Percentiles rank a stretch among this genome's conserved stretches.
These are phyloP conservation scores for Aspergillus novoparasiticus DNA, from an alignment of 2,329 filamentous ascomycete genomes.

Conservation along the genomic window DNA sequence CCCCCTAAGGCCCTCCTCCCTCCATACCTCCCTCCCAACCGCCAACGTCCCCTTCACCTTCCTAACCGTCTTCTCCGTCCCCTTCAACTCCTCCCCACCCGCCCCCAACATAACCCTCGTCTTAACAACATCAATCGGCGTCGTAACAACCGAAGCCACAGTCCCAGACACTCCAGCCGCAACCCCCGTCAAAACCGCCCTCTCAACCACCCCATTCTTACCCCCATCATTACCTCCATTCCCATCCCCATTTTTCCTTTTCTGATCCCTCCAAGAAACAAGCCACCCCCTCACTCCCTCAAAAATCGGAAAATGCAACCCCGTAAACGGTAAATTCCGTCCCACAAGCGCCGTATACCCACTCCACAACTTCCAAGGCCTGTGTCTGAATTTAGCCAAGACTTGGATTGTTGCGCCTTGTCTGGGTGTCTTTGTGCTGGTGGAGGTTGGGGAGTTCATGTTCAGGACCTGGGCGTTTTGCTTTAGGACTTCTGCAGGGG, in stretches of 20 bases:
- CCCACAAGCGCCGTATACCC: constrained; percentile 82
- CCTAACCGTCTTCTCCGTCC: neutral
- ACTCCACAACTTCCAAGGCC: constrained; percentile 59
- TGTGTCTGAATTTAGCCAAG: constrained; percentile 58
- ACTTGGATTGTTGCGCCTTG: constrained; percentile 48
- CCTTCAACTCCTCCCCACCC: constrained; percentile 10
- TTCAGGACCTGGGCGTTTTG: constrained; percentile 85
- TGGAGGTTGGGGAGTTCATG: neutral
- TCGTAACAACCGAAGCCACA: constrained; percentile 78
- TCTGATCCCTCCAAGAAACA: constrained; percentile 32
- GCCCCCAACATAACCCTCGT: constrained; percentile 82
- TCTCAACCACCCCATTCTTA: constrained; percentile 58
- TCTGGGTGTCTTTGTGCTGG: too few species aligned
- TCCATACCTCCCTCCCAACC: constrained; percentile 67
- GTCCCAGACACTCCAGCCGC: constrained; percentile 75
- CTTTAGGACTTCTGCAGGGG: constrained; percentile 87
- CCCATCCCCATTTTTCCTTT: neutral
- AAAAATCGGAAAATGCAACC: constrained; percentile 85
- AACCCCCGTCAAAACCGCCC: constrained; percentile 69
- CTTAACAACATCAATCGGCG: constrained; percentile 87
- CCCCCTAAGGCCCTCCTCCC: constrained; percentile 69
- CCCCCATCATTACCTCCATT: too few species aligned
- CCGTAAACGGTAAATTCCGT: constrained; percentile 83
- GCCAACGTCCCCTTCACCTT: constrained; percentile 28
- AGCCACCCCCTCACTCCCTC: constrained; percentile 67